A percentile compares a stretch with the other conserved stretches of the same genome.
phyloP scores from a whole-genome alignment of 148 eudicot species.

The Talinum fruticosum region DNA sequence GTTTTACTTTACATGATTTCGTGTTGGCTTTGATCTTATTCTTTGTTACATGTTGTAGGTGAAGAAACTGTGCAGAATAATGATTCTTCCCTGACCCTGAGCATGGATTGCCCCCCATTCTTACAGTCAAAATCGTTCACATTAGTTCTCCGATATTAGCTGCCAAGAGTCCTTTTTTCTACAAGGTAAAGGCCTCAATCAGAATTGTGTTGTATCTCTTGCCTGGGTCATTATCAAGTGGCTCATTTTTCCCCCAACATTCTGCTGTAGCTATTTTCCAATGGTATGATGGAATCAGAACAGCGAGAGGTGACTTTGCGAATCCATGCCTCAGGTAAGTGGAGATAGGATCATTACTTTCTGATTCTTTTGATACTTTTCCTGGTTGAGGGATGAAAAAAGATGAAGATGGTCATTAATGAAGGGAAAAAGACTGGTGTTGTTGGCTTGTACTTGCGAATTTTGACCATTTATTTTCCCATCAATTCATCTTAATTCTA shows the following conservation, averaged over 20 bases:
- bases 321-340: too few species aligned
- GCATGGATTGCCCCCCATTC: slow-evolving; percentile 34
- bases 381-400: too few species aligned
- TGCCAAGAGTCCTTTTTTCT: slow-evolving; percentile 74
- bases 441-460: not conserved
- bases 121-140: slow-evolving; percentile 54
- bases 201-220: not conserved
- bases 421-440: not conserved
- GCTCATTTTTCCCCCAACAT: slow-evolving; percentile 5
- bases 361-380: too few species aligned
- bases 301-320: slow-evolving; percentile 45
- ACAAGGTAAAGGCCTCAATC: slow-evolving; percentile 44
- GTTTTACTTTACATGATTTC: not conserved
- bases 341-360: too few species aligned
- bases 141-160: slow-evolving; percentile 84
- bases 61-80: slow-evolving; percentile 18
- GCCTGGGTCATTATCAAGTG: not conserved
- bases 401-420: too few species aligned
- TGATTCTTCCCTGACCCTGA: slow-evolving; percentile 2
- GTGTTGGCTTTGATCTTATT: slow-evolving; percentile 1
- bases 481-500: not conserved
- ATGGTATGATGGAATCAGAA: slow-evolving; percentile 58
- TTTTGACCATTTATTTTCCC: not conserved
- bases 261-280: slow-evolving; percentile 49
- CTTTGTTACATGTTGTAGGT: slow-evolving; percentile 16